Conservation (phyloP, 2,329 filamentous ascomycete species). For the Aspergillus tubingensis region DNA sequence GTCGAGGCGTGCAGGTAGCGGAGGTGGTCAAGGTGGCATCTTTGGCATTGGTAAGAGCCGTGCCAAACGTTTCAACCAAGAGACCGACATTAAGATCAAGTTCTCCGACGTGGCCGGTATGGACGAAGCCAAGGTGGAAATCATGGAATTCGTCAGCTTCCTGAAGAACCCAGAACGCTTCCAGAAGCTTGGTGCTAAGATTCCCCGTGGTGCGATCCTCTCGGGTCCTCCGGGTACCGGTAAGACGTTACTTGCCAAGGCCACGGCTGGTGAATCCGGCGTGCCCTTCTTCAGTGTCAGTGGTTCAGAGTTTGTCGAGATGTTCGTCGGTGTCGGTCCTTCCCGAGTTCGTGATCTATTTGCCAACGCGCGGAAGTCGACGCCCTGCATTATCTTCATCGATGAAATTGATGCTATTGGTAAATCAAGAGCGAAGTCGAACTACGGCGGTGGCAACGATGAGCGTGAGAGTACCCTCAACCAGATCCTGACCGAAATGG, state of each 20-base stretch:
- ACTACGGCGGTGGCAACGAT: constrained; percentile 88
- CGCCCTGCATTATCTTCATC: constrained; percentile 98
- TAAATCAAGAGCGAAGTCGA: constrained; percentile 79
- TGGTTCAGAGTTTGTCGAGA: constrained; percentile 98
- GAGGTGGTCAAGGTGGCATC: constrained; percentile 70
- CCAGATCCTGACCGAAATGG: constrained; percentile 98
- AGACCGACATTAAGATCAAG: constrained; percentile 94
- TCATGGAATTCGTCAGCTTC: constrained; percentile 99
- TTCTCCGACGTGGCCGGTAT: constrained; percentile 96
- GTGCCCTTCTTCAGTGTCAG: constrained; percentile 99
- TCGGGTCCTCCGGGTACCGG: constrained; percentile 97
- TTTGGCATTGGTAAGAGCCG: constrained; percentile 96
- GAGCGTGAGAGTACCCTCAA: constrained; percentile 96
- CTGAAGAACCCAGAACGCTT: constrained; percentile 91
- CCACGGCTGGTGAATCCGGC: constrained; percentile 92
- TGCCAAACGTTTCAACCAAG: constrained; percentile 96
- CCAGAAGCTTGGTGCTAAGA: constrained; percentile 93
- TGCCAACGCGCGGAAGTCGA: constrained; percentile 89
- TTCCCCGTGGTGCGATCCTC: constrained; percentile 92
- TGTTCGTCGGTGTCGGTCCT: constrained; percentile 98
- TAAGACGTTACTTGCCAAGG: constrained; percentile 96
- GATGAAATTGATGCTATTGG: constrained; percentile 99
- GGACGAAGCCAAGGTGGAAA: constrained; percentile 97
- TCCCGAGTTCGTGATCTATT: constrained; percentile 95
- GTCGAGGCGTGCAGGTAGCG: constrained; percentile 71